phyloP scores from a whole-genome alignment of 345 rosid genomes.

The Xanthoceras sorbifolium region DNA sequence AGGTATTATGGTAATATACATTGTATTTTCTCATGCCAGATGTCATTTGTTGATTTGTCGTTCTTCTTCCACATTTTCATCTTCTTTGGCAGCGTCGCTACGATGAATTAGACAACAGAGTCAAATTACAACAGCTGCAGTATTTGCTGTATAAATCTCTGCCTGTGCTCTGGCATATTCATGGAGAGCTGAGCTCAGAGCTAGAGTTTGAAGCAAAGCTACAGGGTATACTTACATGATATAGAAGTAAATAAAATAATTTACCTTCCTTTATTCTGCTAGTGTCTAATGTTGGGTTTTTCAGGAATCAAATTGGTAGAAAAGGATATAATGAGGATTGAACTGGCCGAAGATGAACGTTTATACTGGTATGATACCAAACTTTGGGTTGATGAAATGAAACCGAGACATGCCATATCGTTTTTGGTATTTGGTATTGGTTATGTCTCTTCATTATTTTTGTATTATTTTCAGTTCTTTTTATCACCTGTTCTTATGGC shows the following conservation, averaged over 20 bases:
- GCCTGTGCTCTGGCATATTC: constrained; percentile 31
- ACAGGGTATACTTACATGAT: constrained; percentile 23
- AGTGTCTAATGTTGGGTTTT: background rate
- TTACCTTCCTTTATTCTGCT: background rate
- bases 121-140: constrained; percentile 36
- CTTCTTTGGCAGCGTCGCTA: background rate
- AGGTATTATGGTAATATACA: background rate
- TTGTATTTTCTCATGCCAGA: constrained; percentile 8
- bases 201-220: constrained; percentile 31
- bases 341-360: constrained; percentile 3
- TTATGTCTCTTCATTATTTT: too few relatives aligned
- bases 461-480: too few relatives aligned
- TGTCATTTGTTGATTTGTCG: background rate
- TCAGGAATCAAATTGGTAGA: background rate
- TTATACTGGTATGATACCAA: background rate
- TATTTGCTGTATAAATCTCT: constrained; percentile 35
- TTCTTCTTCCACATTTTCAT: constrained; percentile 1
- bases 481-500: too few relatives aligned
- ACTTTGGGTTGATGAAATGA: too few relatives aligned
- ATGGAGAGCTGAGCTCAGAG: constrained; percentile 28
- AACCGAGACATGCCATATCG: too few relatives aligned
- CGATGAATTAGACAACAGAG: constrained; percentile 13
- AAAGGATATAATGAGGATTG: background rate
- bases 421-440: too few relatives aligned
- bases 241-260: background rate